A percentile compares a stretch with the other conserved stretches of the same genome.
Evolutionary conservation across 768 basidiomycete genomes (phyloP).

Genomic region (Epithele typhae): DNA sequence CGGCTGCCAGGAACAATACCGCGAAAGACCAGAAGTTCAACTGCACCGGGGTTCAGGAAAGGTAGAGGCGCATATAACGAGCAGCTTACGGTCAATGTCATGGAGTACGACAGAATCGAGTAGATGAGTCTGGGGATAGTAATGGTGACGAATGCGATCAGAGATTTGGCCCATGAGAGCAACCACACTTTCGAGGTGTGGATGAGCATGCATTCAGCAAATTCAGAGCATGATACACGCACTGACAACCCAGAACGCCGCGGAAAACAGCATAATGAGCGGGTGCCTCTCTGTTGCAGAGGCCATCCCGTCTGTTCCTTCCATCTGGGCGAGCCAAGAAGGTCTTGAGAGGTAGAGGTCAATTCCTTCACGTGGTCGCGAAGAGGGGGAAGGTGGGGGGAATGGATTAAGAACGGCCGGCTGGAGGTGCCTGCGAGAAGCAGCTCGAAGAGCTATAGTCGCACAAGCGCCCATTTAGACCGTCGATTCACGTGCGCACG

Average conservation of each 20-base stretch:
- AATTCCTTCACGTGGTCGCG: background rate
- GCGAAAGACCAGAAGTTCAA: conserved; percentile 92
- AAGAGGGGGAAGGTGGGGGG: background rate
- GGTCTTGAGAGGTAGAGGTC: too few species aligned
- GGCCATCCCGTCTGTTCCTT: conserved; percentile 24
- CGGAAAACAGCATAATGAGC: conserved; percentile 69
- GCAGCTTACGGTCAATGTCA: conserved; percentile 70
- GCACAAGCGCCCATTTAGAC: background rate
- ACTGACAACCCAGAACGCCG: conserved; percentile 84
- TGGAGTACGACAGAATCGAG: conserved; percentile 76
- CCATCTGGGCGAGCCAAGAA: conserved; percentile 1
- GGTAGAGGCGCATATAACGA: background rate
- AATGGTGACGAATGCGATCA: conserved; percentile 80
- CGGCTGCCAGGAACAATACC: conserved; percentile 63
- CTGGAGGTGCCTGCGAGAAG: background rate
- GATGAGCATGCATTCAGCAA: conserved; percentile 5
- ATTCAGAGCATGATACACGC: conserved; percentile 33
- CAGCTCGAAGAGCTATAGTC: background rate
- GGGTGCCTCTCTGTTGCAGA: conserved; percentile 73
- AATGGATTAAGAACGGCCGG: background rate
- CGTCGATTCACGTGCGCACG: conserved; percentile 1
- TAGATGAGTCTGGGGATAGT: conserved; percentile 78
- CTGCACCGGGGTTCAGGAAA: conserved; percentile 32
- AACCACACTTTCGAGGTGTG: conserved; percentile 60
- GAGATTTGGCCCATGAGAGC: conserved; percentile 68